Percentiles rank a stretch among this genome's conserved stretches.
Conservation (phyloP, 768 basidiomycete species). For the Thelephora aurantiotincta region DNA sequence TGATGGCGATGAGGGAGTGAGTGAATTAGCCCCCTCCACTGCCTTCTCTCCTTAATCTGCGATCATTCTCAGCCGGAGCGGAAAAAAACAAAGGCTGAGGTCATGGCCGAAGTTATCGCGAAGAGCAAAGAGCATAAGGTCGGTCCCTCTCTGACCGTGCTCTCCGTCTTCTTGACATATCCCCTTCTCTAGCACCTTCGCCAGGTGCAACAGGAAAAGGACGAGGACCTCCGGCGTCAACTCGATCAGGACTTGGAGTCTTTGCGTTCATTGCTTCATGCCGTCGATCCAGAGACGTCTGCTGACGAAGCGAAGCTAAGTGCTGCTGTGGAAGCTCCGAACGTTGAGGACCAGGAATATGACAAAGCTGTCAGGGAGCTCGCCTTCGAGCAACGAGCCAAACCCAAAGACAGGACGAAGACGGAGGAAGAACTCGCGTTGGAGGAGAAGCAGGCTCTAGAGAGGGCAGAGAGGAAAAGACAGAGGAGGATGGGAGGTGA, state of each 20-base stretch:
- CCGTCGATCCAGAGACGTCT: conserved; percentile 19
- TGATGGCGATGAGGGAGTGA: conserved; percentile 32
- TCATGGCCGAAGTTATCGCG: conserved; percentile 95
- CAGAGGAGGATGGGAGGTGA: conserved; percentile 76
- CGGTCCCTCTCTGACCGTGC: conserved; percentile 8
- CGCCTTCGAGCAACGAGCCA: conserved; percentile 85
- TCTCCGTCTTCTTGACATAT: not conserved
- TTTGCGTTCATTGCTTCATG: conserved; percentile 61
- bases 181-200: conserved; percentile 44
- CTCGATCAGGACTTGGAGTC: conserved; percentile 82
- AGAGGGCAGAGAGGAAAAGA: conserved; percentile 72
- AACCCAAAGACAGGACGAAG: conserved; percentile 90
- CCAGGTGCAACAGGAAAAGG: conserved; percentile 80
- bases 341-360: conserved; percentile 52
- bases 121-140: conserved; percentile 97
- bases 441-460: conserved; percentile 76
- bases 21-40: conserved; percentile 7
- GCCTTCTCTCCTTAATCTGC: conserved; percentile 1
- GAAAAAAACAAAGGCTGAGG: conserved; percentile 89
- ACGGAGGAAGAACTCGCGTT: conserved; percentile 89
- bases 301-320: not conserved
- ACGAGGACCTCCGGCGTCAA: conserved; percentile 73
- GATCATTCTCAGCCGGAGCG: conserved; percentile 41
- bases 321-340: not conserved
- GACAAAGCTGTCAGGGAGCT: conserved; percentile 87